Evolutionary conservation across 2,329 filamentous ascomycete species (phyloP).

Genomic region (Trichothecium sympodiale): DNA sequence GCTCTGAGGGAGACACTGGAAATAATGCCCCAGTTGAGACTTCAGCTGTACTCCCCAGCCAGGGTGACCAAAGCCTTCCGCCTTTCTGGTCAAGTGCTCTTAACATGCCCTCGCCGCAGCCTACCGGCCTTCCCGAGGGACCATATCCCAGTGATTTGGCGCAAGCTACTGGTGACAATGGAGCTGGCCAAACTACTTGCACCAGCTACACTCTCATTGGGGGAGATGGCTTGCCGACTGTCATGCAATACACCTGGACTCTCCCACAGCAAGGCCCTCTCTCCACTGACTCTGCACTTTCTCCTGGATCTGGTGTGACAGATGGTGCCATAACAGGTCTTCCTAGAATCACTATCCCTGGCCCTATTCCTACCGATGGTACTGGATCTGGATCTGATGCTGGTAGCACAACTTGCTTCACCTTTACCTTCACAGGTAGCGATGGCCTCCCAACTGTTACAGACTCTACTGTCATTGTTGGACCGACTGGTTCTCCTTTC

Average conservation of each 20-base stretch:
- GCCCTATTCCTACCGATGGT: conserved; percentile 9
- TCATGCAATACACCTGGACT: conserved; percentile 4
- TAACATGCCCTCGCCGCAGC: neutral
- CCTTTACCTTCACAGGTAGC: conserved; percentile 9
- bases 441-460: conserved; percentile 7
- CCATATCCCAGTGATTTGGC: neutral
- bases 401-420: conserved; percentile 3
- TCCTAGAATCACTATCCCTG: conserved; percentile 2
- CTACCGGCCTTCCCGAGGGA: neutral
- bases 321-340: conserved; percentile 1
- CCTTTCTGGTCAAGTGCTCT: neutral
- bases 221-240: conserved; percentile 4
- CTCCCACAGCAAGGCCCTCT: neutral
- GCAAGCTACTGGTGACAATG: no score
- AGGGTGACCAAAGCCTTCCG: neutral
- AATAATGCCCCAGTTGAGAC: neutral
- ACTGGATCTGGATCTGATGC: conserved; percentile 8
- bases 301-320: neutral
- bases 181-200: neutral
- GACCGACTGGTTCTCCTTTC: conserved; percentile 1
- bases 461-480: conserved; percentile 3
- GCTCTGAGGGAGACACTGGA: neutral
- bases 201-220: conserved; percentile 4
- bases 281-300: neutral
- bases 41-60: neutral